A percentile compares a stretch with the other conserved stretches of the same genome.
Evolutionary conservation across 2,329 filamentous ascomycete genomes (phyloP).

Genomic region (Phialophora verrucosa): DNA sequence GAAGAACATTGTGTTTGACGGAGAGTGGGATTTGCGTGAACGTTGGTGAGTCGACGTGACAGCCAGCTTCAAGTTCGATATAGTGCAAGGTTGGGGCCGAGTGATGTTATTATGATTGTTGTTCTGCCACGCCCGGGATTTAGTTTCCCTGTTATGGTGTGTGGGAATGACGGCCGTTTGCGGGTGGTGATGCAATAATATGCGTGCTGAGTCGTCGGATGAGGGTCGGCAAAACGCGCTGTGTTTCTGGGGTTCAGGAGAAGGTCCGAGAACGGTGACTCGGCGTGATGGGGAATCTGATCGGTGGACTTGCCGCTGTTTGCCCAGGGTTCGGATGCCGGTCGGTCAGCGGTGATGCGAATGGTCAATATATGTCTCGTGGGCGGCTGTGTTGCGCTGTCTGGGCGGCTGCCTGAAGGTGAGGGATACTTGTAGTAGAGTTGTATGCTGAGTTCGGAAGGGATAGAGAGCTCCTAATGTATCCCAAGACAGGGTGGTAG

Average conservation of each 20-base stretch:
- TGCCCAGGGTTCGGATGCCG: constrained; percentile 6
- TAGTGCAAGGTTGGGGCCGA: constrained; percentile 13
- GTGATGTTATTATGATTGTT: constrained; percentile 22
- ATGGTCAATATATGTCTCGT: constrained; percentile 21
- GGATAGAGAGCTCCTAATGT: constrained; percentile 20
- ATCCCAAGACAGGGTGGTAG: constrained; percentile 17
- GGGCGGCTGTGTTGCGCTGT: constrained; percentile 15
- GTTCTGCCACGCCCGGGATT: constrained; percentile 28
- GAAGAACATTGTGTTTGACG: constrained; percentile 37
- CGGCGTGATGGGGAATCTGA: constrained; percentile 28
- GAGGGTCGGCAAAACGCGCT: constrained; percentile 18
- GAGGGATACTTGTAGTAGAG: constrained; percentile 1
- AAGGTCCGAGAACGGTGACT: constrained; percentile 21
- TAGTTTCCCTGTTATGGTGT: constrained; percentile 26
- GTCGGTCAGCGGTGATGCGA: constrained; percentile 14
- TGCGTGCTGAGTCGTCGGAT: constrained; percentile 13
- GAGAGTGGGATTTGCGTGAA: constrained; percentile 2
- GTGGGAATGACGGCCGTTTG: constrained; percentile 20
- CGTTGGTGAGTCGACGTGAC: constrained; percentile 21
- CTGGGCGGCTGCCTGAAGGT: constrained; percentile 13
- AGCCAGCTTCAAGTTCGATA: constrained; percentile 14
- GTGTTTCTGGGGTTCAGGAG: constrained; percentile 13
- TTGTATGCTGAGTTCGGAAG: constrained; percentile 7
- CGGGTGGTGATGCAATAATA: constrained; percentile 35
- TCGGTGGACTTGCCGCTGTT: constrained; percentile 27